Conservation (phyloP, 257 asterid genomes). For the Voacanga thouarsii region DNA sequence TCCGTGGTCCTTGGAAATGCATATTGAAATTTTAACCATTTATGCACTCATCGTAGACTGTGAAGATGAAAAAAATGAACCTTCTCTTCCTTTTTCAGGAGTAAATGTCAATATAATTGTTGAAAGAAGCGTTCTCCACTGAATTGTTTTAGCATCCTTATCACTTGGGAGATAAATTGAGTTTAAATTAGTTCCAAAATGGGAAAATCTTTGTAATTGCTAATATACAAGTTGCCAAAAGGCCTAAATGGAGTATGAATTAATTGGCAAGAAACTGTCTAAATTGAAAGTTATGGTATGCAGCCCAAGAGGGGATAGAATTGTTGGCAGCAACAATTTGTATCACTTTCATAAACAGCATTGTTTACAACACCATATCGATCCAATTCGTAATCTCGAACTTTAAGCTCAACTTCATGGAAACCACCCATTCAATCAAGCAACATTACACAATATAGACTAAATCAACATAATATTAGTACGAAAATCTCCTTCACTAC, state of each 20-base stretch:
- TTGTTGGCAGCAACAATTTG: neutral
- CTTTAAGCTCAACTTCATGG: conserved; percentile 79
- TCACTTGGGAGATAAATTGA: neutral
- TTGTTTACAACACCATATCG: conserved; percentile 93
- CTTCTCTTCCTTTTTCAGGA: neutral
- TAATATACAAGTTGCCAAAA: neutral
- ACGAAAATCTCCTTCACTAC: neutral
- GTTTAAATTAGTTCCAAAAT: neutral
- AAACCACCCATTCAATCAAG: conserved; percentile 54
- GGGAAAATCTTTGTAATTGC: neutral
- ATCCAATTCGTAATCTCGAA: conserved; percentile 89
- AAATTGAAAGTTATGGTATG: neutral
- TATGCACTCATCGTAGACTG: too few species aligned
- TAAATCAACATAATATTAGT: neutral
- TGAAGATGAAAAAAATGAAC: neutral
- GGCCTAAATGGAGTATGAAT: neutral
- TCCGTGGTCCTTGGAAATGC: neutral
- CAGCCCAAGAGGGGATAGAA: neutral
- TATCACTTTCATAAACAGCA: conserved; percentile 70
- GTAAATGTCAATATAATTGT: neutral
- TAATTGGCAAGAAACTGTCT: neutral
- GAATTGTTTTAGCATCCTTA: neutral
- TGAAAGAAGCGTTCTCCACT: neutral
- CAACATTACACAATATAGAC: conserved; percentile 6
- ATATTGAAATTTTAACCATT: neutral